phyloP scores from a whole-genome alignment of 2,329 filamentous ascomycete genomes.

The Phialemonium atrogriseum region DNA sequence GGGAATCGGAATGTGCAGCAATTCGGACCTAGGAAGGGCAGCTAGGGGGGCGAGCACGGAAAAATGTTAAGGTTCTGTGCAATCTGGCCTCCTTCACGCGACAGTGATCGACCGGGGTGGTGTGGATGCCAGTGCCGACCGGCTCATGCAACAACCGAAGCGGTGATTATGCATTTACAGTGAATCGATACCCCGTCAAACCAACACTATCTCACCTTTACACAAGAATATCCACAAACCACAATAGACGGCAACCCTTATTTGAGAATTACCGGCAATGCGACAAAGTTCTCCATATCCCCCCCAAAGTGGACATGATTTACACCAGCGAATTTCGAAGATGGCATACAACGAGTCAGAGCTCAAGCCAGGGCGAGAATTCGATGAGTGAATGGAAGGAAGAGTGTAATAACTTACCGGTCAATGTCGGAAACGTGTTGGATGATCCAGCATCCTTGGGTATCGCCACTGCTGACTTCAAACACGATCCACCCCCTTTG shows the following conservation, averaged over 20 bases:
- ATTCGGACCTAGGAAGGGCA: background rate
- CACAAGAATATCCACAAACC: too few species aligned
- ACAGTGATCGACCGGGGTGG: too few species aligned
- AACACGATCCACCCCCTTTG: conserved; percentile 45
- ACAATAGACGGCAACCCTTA: too few species aligned
- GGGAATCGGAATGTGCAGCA: conserved; percentile 2
- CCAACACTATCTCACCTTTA: too few species aligned
- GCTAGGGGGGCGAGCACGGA: conserved; percentile 1
- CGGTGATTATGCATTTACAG: too few species aligned
- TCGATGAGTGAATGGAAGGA: background rate
- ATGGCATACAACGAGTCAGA: conserved; percentile 7
- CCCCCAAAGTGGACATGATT: conserved; percentile 47
- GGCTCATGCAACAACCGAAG: too few species aligned
- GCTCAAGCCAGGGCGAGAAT: too few species aligned
- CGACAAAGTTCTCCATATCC: conserved; percentile 40
- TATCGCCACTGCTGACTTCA: conserved; percentile 48
- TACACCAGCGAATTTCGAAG: conserved; percentile 47
- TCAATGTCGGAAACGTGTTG: conserved; percentile 41
- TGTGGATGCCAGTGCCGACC: too few species aligned
- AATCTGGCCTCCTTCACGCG: conserved; percentile 5
- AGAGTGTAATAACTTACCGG: conserved; percentile 21
- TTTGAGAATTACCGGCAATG: conserved; percentile 42
- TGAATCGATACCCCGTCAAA: too few species aligned
- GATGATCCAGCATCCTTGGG: conserved; percentile 51
- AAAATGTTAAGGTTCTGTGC: conserved; percentile 3